Percentiles rank a stretch among this genome's conserved stretches.
Evolutionary conservation across 1,139 yeast species (phyloP).

Genomic region (Meyerozyma athensensis): DNA sequence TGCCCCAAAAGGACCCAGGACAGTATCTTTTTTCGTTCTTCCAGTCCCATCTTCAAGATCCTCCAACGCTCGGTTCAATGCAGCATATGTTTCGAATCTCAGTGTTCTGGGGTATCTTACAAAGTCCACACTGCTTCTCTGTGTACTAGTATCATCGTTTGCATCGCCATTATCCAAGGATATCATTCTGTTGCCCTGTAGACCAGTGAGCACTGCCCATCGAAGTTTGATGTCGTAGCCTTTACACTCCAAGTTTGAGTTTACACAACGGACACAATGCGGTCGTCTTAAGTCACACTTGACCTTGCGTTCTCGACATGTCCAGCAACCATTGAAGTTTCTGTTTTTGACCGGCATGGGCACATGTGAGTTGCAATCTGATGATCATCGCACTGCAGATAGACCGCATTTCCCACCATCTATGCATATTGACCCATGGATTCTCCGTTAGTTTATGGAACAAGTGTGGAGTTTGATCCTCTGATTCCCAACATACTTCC

Average conservation of each 20-base stretch:
- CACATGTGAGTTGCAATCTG: neutral
- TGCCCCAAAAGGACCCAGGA: constrained; percentile 34
- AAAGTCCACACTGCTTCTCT: constrained; percentile 34
- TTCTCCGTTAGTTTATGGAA: neutral
- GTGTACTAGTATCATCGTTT: constrained; percentile 22
- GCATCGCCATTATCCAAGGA: constrained; percentile 16
- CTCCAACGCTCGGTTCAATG: constrained; percentile 24
- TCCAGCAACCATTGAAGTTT: constrained; percentile 51
- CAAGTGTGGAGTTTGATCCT: constrained; percentile 34
- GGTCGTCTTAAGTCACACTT: constrained; percentile 47
- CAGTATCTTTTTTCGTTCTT: constrained; percentile 5
- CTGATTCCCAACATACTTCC: constrained; percentile 57
- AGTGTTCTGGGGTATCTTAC: constrained; percentile 29
- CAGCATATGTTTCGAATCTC: constrained; percentile 30
- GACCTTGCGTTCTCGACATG: constrained; percentile 46
- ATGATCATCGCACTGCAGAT: constrained; percentile 2
- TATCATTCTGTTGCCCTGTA: constrained; percentile 18
- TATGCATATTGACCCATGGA: neutral
- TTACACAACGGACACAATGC: constrained; percentile 37
- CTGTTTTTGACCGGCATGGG: constrained; percentile 28
- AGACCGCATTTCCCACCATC: neutral
- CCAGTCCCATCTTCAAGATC: constrained; percentile 19
- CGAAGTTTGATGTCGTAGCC: constrained; percentile 40
- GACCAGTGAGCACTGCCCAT: constrained; percentile 35
- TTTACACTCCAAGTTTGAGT: constrained; percentile 33